phyloP scores from a whole-genome alignment of 192 early-diverging fungal species.

The Podila clonocystis region DNA sequence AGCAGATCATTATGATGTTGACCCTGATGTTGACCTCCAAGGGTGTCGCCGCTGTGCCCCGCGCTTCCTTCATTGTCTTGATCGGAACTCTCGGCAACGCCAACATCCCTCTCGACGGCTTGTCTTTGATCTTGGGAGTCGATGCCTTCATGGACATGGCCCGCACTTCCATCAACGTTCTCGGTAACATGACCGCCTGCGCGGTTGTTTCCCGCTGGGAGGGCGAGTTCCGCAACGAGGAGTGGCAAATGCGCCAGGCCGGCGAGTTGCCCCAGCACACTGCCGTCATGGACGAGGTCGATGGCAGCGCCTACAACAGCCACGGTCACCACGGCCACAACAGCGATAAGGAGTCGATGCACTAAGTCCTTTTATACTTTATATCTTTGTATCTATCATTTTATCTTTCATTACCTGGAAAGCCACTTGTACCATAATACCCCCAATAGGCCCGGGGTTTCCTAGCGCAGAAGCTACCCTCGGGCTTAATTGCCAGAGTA shows the following conservation, averaged over 20 bases:
- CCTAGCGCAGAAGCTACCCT: no score
- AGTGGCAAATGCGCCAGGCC: conserved; percentile 36
- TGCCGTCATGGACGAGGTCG: conserved; percentile 32
- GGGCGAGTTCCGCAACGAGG: conserved; percentile 68
- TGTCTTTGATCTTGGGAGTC: conserved; percentile 74
- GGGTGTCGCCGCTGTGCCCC: conserved; percentile 69
- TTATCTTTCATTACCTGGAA: background rate
- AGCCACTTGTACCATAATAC: no score
- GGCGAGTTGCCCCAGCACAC: conserved; percentile 12
- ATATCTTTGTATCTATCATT: background rate
- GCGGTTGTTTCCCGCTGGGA: conserved; percentile 74
- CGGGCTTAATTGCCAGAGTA: no score
- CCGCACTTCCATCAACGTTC: conserved; percentile 73
- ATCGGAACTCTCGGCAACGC: conserved; percentile 61
- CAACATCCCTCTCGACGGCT: conserved; percentile 64
- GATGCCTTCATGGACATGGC: conserved; percentile 86
- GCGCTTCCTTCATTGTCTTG: conserved; percentile 71
- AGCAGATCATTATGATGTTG: conserved; percentile 73
- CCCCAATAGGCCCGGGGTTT: no score
- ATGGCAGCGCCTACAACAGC: conserved; percentile 17
- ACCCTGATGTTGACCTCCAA: conserved; percentile 76
- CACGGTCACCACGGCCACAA: background rate
- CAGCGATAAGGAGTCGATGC: conserved; percentile 26
- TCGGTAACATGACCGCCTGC: conserved; percentile 77
- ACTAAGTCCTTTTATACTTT: background rate